phyloP scores from a whole-genome alignment of 192 early-diverging fungal genomes.

The Mortierella claussenii region DNA sequence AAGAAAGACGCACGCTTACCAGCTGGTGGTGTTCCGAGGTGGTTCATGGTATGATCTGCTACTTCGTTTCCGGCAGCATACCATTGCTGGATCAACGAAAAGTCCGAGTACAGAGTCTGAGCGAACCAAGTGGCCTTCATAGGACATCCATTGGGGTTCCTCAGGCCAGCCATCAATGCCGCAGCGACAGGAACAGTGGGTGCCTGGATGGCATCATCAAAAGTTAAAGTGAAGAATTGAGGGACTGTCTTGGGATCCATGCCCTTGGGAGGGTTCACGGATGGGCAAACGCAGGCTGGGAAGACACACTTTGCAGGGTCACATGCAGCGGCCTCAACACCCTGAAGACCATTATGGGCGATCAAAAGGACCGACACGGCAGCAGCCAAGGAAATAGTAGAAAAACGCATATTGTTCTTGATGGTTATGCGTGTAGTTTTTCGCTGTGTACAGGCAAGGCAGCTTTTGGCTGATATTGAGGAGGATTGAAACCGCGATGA shows the following conservation, averaged over 20 bases:
- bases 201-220: slow-evolving; percentile 71
- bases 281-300: slow-evolving; percentile 63
- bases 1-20: slow-evolving; percentile 13
- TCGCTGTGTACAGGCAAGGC: too few relatives aligned
- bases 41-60: slow-evolving; percentile 68
- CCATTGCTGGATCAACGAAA: slow-evolving; percentile 65
- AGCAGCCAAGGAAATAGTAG: slow-evolving; percentile 29
- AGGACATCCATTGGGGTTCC: slow-evolving; percentile 68
- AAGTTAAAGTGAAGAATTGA: slow-evolving; percentile 70
- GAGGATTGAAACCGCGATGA: not conserved
- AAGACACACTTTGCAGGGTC: slow-evolving; percentile 60
- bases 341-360: slow-evolving; percentile 6
- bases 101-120: slow-evolving; percentile 71
- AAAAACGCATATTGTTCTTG: slow-evolving; percentile 23
- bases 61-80: slow-evolving; percentile 74
- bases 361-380: slow-evolving; percentile 24
- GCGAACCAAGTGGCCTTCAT: slow-evolving; percentile 69
- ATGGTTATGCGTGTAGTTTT: too few relatives aligned
- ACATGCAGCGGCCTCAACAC: slow-evolving; percentile 47
- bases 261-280: slow-evolving; percentile 59
- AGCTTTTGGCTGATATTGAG: too few relatives aligned
- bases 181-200: slow-evolving; percentile 28
- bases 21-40: slow-evolving; percentile 44
- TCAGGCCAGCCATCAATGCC: slow-evolving; percentile 23
- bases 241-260: slow-evolving; percentile 59